phyloP scores from a whole-genome alignment of 2,329 filamentous ascomycete genomes.

The Metarhizium guizhouense region DNA sequence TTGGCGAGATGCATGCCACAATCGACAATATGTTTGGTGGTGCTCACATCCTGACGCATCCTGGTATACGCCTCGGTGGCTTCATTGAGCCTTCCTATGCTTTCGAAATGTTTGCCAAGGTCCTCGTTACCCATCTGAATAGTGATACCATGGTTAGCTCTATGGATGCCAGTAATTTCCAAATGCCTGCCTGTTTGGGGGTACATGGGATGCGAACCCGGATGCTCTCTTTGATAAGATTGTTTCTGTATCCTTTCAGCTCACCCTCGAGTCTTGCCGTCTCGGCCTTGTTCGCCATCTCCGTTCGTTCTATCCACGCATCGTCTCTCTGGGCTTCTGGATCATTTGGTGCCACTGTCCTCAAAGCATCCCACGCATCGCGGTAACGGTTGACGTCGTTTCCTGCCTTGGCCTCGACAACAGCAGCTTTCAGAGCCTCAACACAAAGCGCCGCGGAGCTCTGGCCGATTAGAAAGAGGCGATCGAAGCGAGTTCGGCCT shows the following conservation, averaged over 20 bases:
- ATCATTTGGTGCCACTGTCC: constrained; percentile 54
- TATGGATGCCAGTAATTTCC: background rate
- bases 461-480: constrained; percentile 72
- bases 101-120: constrained; percentile 73
- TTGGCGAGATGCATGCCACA: constrained; percentile 72
- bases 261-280: constrained; percentile 72
- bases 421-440: constrained; percentile 73
- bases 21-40: constrained; percentile 72
- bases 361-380: constrained; percentile 57
- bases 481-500: constrained; percentile 76
- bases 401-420: constrained; percentile 66
- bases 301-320: constrained; percentile 64
- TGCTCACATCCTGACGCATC: constrained; percentile 87
- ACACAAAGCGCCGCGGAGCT: constrained; percentile 66
- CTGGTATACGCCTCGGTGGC: constrained; percentile 72
- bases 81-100: constrained; percentile 61
- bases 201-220: constrained; percentile 41
- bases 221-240: constrained; percentile 94
- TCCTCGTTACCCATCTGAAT: constrained; percentile 88
- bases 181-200: background rate
- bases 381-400: constrained; percentile 66
- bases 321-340: constrained; percentile 58
- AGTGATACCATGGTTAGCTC: constrained; percentile 5
- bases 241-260: constrained; percentile 90
- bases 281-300: constrained; percentile 59